phyloP scores from a whole-genome alignment of 176 grass and related monocot species.

The Triticum monococcum region DNA sequence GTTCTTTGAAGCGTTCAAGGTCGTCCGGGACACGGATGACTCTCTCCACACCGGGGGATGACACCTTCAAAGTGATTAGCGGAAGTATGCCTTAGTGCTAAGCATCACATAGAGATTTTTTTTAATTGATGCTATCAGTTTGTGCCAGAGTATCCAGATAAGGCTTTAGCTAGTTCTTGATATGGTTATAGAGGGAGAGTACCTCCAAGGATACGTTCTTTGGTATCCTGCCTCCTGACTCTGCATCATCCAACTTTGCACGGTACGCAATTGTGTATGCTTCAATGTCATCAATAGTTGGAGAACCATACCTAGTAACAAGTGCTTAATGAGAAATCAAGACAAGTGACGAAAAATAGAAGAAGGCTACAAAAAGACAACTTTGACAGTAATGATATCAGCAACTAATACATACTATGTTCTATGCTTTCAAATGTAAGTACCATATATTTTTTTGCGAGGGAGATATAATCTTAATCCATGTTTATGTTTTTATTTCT shows the following conservation, averaged over 20 bases:
- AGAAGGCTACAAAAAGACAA: neutral
- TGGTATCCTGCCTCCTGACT: slow-evolving; percentile 60
- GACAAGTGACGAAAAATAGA: neutral
- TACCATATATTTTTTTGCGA: neutral
- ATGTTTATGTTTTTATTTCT: neutral
- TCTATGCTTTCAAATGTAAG: neutral
- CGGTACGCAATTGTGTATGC: slow-evolving; percentile 77
- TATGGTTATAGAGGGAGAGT: slow-evolving; percentile 8
- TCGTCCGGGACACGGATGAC: slow-evolving; percentile 73
- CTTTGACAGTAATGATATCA: neutral
- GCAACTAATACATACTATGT: neutral
- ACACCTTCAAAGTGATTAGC: slow-evolving; percentile 56
- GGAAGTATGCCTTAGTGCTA: slow-evolving; percentile 1
- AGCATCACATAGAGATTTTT: slow-evolving; percentile 16
- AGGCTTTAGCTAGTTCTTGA: slow-evolving; percentile 5
- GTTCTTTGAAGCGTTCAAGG: slow-evolving; percentile 91
- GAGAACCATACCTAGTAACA: slow-evolving; percentile 83
- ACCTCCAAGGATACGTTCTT: slow-evolving; percentile 86
- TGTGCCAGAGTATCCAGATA: slow-evolving; percentile 7
- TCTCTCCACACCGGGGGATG: slow-evolving; percentile 88
- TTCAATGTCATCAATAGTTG: slow-evolving; percentile 88
- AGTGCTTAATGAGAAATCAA: slow-evolving; percentile 34
- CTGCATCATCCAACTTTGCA: slow-evolving; percentile 70
- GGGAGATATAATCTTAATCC: neutral
- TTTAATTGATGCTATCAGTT: slow-evolving; percentile 9